Conservation (phyloP, 352 stramenopile species). For the Phytophthora capsici region DNA sequence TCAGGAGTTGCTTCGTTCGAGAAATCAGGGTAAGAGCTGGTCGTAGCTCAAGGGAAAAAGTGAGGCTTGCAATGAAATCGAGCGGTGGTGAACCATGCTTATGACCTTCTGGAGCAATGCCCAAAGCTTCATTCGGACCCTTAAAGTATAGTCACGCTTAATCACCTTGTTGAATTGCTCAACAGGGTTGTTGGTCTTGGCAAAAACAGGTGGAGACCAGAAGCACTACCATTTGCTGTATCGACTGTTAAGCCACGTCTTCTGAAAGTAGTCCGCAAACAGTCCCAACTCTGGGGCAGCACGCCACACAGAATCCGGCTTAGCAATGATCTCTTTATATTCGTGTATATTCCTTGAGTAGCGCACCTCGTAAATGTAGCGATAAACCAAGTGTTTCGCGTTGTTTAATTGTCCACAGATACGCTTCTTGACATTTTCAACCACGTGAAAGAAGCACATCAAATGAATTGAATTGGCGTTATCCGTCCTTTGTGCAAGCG, state of each 20-base stretch:
- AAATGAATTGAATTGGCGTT: no score
- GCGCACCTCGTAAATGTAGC: conserved; percentile 8
- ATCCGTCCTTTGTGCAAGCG: no score
- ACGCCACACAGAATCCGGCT: not conserved
- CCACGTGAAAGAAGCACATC: no score
- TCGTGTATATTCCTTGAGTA: not conserved
- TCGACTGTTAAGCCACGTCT: conserved; percentile 7
- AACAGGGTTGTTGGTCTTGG: conserved; percentile 34
- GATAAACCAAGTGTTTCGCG: no score
- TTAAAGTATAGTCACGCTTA: conserved; percentile 31
- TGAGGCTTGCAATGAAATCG: no score
- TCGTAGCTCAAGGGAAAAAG: no score
- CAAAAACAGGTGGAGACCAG: conserved; percentile 11
- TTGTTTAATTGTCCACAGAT: no score
- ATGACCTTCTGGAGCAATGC: no score
- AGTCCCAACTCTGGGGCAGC: not conserved
- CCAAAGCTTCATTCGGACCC: conserved; percentile 8
- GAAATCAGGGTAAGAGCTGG: no score
- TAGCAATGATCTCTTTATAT: not conserved
- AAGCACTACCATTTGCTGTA: conserved; percentile 18
- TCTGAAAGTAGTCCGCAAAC: conserved; percentile 16
- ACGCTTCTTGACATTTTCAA: no score
- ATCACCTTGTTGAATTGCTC: conserved; percentile 36
- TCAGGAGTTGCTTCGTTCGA: no score
- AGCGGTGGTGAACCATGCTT: no score